Percentiles rank a stretch among this genome's conserved stretches.
phyloP scores from a whole-genome alignment of 2,329 filamentous ascomycete genomes.

The Nothomitra cinnamomea region DNA sequence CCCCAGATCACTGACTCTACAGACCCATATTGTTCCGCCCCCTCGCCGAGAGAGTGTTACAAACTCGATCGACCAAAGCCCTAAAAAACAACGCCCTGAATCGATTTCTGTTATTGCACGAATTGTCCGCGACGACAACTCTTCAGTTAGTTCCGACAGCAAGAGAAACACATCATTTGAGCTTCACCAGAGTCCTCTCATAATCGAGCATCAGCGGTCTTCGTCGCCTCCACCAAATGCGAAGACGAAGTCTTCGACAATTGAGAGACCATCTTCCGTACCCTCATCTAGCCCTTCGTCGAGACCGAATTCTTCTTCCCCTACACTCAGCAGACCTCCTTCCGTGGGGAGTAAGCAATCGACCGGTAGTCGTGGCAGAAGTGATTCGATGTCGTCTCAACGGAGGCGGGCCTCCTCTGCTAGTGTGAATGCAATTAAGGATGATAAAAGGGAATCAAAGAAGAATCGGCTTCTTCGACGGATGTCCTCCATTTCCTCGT shows the following conservation, averaged over 20 bases:
- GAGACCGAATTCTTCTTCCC: conserved; percentile 22
- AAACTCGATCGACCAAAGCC: background rate
- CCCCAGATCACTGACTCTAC: conserved; percentile 1
- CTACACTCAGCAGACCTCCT: conserved; percentile 13
- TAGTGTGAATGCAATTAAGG: conserved; percentile 11
- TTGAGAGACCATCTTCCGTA: conserved; percentile 9
- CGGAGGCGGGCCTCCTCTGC: background rate
- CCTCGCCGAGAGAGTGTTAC: background rate
- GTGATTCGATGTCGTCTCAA: conserved; percentile 11
- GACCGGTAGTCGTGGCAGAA: conserved; percentile 22
- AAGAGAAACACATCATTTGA: conserved; percentile 24
- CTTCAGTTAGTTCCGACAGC: conserved; percentile 40
- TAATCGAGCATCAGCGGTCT: conserved; percentile 44
- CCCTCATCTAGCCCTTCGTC: conserved; percentile 24
- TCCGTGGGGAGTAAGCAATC: conserved; percentile 23
- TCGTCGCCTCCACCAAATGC: background rate
- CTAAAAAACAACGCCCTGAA: background rate
- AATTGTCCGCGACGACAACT: conserved; percentile 47
- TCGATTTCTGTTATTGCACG: conserved; percentile 79
- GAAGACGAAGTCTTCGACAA: background rate
- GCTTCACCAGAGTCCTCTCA: conserved; percentile 38
- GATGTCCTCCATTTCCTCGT: conserved; percentile 40
- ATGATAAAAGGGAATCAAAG: conserved; percentile 36
- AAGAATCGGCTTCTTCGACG: conserved; percentile 47
- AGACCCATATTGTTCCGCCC: background rate